These are phyloP conservation scores for Crithidia fasciculata DNA, from an alignment of 208 protist genomes.

Conservation along the genomic window DNA sequence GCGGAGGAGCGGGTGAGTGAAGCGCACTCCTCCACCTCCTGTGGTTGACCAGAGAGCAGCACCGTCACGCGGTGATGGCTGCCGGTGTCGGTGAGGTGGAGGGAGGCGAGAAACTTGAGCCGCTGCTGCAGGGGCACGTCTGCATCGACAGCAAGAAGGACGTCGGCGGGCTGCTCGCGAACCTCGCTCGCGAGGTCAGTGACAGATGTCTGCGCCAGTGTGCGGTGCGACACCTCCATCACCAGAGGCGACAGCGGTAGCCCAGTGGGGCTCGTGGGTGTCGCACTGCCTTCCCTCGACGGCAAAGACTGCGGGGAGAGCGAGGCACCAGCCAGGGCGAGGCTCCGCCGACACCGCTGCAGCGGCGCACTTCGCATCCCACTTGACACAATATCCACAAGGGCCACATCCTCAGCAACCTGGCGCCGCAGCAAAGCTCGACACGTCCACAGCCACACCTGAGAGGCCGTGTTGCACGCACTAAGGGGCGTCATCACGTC, in stretches of 20 bases:
- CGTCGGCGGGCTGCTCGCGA: constrained; percentile 32
- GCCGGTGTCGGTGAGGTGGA: constrained; percentile 28
- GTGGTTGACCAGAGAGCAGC: constrained; percentile 23
- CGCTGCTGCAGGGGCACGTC: constrained; percentile 15
- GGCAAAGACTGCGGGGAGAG: neutral
- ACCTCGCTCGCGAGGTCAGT: constrained; percentile 31
- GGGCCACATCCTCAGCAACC: neutral
- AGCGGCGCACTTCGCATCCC: constrained; percentile 14
- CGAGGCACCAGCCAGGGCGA: neutral
- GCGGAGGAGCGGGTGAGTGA: constrained; percentile 28
- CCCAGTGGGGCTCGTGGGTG: neutral
- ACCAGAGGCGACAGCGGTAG: neutral
- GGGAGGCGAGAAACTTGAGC: constrained; percentile 34
- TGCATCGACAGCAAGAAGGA: constrained; percentile 20
- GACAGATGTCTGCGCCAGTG: constrained; percentile 22
- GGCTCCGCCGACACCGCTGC: constrained; percentile 14
- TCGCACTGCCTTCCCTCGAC: too few relatives aligned
- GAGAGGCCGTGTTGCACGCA: constrained; percentile 19
- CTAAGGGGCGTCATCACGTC: too few relatives aligned
- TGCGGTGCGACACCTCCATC: constrained; percentile 18
- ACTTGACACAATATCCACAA: neutral
- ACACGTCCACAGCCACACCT: constrained; percentile 30
- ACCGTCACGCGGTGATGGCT: constrained; percentile 30
- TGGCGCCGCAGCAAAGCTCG: neutral
- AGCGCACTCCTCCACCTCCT: constrained; percentile 27